These are phyloP conservation scores for Microsporum ferrugineum DNA, from an alignment of 2,329 filamentous ascomycete genomes.

Conservation along the genomic window DNA sequence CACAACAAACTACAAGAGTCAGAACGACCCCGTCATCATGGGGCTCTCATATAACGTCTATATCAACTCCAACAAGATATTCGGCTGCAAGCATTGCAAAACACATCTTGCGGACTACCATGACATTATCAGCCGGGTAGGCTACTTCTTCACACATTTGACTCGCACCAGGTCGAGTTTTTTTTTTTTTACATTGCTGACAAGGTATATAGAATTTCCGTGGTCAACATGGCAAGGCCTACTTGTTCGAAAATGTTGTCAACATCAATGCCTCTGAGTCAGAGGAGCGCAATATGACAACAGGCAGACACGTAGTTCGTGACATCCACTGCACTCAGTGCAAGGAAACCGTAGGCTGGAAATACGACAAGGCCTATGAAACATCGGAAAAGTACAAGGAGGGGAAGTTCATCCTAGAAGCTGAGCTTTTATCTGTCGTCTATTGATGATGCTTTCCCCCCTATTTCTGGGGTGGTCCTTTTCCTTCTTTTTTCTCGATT, in stretches of 20 bases:
- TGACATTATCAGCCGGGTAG: conserved; percentile 85
- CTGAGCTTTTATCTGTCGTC: conserved; percentile 78
- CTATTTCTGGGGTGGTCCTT: neutral
- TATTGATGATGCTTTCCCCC: conserved; percentile 28
- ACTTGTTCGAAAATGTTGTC: conserved; percentile 87
- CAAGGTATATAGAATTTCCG: conserved; percentile 67
- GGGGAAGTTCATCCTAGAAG: conserved; percentile 93
- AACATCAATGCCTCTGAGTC: conserved; percentile 73
- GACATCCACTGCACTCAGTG: conserved; percentile 89
- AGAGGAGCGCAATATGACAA: conserved; percentile 97
- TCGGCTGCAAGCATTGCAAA: conserved; percentile 90
- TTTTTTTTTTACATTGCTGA: conserved; percentile 6
- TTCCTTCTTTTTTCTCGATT: neutral
- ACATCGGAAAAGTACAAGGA: conserved; percentile 93
- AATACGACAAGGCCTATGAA: conserved; percentile 97
- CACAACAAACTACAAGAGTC: neutral
- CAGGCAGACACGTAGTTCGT: conserved; percentile 82
- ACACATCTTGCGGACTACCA: conserved; percentile 91
- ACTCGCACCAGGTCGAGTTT: too few relatives aligned
- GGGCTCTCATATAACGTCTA: conserved; percentile 87
- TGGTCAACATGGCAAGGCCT: conserved; percentile 95
- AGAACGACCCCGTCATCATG: conserved; percentile 41
- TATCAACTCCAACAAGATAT: conserved; percentile 74
- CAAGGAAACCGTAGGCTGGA: conserved; percentile 90
- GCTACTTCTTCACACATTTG: conserved; percentile 22